A percentile compares a stretch with the other conserved stretches of the same genome.
Conservation (phyloP, 2,329 filamentous ascomycete genomes). For the Fusarium concolor region DNA sequence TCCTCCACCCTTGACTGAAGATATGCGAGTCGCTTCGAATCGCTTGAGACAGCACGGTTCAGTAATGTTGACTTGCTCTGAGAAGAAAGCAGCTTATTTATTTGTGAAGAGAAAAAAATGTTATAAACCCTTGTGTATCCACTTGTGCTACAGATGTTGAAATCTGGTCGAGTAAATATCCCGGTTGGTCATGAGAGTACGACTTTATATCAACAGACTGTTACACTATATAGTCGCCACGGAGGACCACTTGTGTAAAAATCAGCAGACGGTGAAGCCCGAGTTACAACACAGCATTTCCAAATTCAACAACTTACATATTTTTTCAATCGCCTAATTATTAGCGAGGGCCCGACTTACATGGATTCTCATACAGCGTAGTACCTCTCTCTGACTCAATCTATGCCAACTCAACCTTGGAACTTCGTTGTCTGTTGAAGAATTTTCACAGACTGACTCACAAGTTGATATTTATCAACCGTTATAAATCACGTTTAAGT, state of each 20-base stretch:
- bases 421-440: conserved; percentile 1
- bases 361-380: conserved; percentile 6
- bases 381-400: neutral
- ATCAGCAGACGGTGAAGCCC: conserved; percentile 20
- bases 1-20: conserved; percentile 8
- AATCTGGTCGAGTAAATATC: neutral
- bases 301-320: neutral
- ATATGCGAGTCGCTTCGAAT: conserved; percentile 24
- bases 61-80: conserved; percentile 22
- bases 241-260: conserved; percentile 16
- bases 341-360: conserved; percentile 15
- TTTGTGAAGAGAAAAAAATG: neutral
- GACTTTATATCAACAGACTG: neutral
- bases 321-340: neutral
- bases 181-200: neutral
- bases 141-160: neutral
- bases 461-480: neutral
- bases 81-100: conserved; percentile 18
- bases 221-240: neutral
- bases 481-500: neutral
- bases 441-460: conserved; percentile 18
- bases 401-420: conserved; percentile 9
- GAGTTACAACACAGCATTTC: neutral
- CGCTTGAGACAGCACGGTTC: conserved; percentile 24
- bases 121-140: conserved; percentile 8